Evolutionary conservation across 345 rosid species (phyloP), one percentile per base, ranked within the genome.

Genomic region (Odontarrhena argentea): DNA sequence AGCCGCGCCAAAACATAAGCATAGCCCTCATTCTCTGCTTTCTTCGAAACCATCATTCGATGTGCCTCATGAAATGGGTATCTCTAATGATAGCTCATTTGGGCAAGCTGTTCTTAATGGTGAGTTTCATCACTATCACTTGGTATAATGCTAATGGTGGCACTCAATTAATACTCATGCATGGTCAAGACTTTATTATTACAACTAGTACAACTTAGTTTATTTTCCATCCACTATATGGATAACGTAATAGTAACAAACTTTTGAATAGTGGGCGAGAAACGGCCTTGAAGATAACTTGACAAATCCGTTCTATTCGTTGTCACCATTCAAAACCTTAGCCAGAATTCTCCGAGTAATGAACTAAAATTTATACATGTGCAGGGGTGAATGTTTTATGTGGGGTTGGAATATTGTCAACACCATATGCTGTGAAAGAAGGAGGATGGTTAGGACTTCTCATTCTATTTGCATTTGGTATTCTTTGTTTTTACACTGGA

Each of bases 361-460:
- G 63, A 9, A 37, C 30, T 34, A 32, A 32, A 5, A 32, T 4
- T 34, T 1, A 54, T 0, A 6, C 30, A 69, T 71, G 30, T 70
- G 79, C 75, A 87, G 96, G 98, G 25, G 70, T 93, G 72, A 93
- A 93, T 80, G 97, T 93, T 55, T 72, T 93, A 44, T 93, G 98
- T 73, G 98, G 98, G 68, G 98, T 93, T 55, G 98, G 98, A 57
- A 84, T 93, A 55, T 82, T 93, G 38, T 93, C 98, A 1, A 93
- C 98, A 24, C 85, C 97, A 13, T 93, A 77, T 78, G 98, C 98
- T 45, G 89, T 87, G 24, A 88, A 82, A 70, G 87, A 90, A 85
- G 98, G 94, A 68, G 98, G 97, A 75, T 93, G 98, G 98, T 22
- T 76, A 1, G 91, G 97, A 4, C 85, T 93, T 8, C 7, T 79